Evolutionary conservation across 352 stramenopile species (phyloP), one percentile per base, ranked within the genome.

Genomic region (Globisporangium radiosum): DNA sequence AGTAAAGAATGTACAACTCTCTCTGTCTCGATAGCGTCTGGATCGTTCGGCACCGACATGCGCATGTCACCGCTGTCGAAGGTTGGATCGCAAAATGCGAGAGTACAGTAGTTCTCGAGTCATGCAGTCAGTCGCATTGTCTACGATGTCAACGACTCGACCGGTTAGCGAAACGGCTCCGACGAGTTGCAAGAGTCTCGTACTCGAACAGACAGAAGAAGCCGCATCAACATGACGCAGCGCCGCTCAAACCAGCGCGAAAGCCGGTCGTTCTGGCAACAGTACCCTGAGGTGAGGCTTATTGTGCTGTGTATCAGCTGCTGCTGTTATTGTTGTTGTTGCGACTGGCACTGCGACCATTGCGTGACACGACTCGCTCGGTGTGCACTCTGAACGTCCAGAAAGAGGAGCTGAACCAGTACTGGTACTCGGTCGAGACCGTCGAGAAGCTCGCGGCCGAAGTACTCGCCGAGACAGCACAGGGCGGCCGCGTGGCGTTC

Each of bases 401-500:
- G 80, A 96, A 98, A 70, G 83, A 85, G 65, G 79, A 97, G 65
- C 70, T 98, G n/a, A 98, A 98, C 70, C 94, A 98, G 68, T 98
- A 98, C 63, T 98, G 93, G 93, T 98, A 98, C 65, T 97, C 88
- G 1, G 65, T 73, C 5, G 62, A 76, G 7, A 98, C 93, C 0
- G 92, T 98, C 19, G 71, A 96, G 19, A 75, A 70, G 17, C 60
- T 92, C n/a, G 80, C 79, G 0, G 62, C 69, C 14, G 85, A 92
- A 63, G 75, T 86, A 2, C 49, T 88, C 17, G 70, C 73, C 14
- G 76, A 95, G 54, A 85, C 78, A 33, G 55, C 56, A 3, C 52
- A 58, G 33, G 36, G 47, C n/a, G 71, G 68, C 3, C 66, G 69
- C 40, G 75, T 89, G n/a, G 93, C 91, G 14, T 98, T 98, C 60